Conservation (phyloP, 305 asterid species). For the Fraxinus angustifolia region DNA sequence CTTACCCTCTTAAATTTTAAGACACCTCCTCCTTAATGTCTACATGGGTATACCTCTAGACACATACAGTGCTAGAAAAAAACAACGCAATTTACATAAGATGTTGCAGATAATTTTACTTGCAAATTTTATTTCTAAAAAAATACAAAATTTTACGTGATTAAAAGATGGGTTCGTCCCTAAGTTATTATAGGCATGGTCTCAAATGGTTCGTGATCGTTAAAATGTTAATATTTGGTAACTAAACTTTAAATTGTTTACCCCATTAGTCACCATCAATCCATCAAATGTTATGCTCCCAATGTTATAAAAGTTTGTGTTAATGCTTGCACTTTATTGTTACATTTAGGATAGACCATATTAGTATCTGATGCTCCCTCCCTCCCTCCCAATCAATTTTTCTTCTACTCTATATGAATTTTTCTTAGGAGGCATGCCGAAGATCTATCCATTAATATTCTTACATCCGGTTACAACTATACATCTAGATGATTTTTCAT, state of each 20-base stretch:
- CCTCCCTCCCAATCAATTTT: background rate
- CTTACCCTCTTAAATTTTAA: background rate
- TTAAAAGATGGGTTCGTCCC: background rate
- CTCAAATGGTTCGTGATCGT: background rate
- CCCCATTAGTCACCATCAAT: background rate
- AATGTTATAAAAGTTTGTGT: background rate
- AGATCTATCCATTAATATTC: background rate
- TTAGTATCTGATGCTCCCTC: background rate
- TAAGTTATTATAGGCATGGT: background rate
- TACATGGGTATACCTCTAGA: background rate
- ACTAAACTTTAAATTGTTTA: background rate
- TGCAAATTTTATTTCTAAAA: too few relatives aligned
- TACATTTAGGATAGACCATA: background rate
- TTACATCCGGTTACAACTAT: background rate
- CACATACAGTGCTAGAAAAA: background rate
- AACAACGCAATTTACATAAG: background rate
- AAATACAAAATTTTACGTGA: background rate
- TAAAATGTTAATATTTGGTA: too few relatives aligned
- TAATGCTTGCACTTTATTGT: background rate
- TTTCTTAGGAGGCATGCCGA: background rate
- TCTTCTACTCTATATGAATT: too few relatives aligned
- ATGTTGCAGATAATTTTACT: background rate
- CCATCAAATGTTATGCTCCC: background rate
- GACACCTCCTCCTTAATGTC: background rate
- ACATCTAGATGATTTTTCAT: background rate